Percentiles rank a stretch among this genome's conserved stretches.
Evolutionary conservation across 2,329 filamentous ascomycete species (phyloP).

Genomic region (Mycosphaerella sp.): DNA sequence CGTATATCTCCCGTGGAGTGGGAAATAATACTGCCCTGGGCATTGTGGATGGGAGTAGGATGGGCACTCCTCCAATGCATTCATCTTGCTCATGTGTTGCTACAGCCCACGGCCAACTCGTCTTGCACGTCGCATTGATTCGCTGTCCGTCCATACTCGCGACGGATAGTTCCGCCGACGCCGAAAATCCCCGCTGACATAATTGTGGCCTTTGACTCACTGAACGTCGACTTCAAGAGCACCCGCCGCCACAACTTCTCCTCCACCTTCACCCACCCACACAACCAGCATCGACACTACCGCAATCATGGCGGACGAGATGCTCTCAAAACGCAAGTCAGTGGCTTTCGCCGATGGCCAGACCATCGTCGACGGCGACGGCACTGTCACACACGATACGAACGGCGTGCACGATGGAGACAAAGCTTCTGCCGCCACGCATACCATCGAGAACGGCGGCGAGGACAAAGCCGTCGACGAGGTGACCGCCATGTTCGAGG

Average conservation of each 20-base stretch:
- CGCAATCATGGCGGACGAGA: constrained; percentile 50
- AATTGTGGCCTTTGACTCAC: background rate
- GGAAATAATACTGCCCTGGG: background rate
- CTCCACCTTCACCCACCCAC: background rate
- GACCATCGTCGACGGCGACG: constrained; percentile 82
- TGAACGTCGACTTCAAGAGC: background rate
- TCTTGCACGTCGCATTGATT: background rate
- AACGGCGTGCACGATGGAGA: constrained; percentile 61
- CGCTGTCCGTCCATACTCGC: background rate
- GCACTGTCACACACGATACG: constrained; percentile 65
- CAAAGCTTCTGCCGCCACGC: constrained; percentile 75
- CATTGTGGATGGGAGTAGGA: background rate
- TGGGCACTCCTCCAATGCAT: background rate
- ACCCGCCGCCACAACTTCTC: background rate
- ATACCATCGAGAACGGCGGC: constrained; percentile 43
- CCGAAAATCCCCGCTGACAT: background rate
- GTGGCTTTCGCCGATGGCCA: constrained; percentile 88
- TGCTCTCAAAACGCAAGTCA: constrained; percentile 71
- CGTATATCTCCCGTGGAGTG: no score
- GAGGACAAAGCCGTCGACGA: constrained; percentile 31
- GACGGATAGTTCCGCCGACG: background rate
- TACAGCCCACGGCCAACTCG: background rate
- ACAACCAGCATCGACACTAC: constrained; percentile 10
- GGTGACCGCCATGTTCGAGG: constrained; percentile 35
- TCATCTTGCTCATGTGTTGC: background rate